phyloP scores from a whole-genome alignment of 2,329 filamentous ascomycete genomes.

The Nannizzia gypsea region DNA sequence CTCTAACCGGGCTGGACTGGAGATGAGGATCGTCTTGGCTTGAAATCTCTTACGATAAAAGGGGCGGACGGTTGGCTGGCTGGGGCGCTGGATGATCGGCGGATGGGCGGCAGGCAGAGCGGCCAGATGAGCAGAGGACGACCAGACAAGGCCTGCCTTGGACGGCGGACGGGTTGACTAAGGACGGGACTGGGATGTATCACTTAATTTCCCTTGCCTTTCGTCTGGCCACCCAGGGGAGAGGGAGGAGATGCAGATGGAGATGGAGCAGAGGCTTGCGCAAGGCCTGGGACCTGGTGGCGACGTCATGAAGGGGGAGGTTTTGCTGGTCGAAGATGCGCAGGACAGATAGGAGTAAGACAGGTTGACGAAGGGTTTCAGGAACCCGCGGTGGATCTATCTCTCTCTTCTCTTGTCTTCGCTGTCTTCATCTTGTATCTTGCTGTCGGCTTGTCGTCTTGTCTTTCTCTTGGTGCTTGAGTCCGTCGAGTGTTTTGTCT shows the following conservation, averaged over 20 bases:
- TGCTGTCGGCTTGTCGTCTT: too few species aligned
- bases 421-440: neutral
- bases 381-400: neutral
- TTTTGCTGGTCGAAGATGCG: too few species aligned
- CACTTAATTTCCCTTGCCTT: slow-evolving; percentile 3
- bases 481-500: neutral
- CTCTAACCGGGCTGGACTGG: too few species aligned
- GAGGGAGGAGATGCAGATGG: neutral
- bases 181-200: neutral
- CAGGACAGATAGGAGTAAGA: neutral
- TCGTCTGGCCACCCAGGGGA: neutral
- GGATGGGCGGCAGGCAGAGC: neutral
- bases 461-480: too few species aligned
- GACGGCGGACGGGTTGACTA: neutral
- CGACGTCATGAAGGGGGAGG: neutral
- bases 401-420: neutral
- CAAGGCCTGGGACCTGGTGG: neutral
- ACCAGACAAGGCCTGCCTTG: neutral
- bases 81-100: neutral
- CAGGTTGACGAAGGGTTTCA: neutral
- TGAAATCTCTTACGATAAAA: too few species aligned
- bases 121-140: neutral
- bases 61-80: neutral
- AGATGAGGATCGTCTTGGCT: too few species aligned
- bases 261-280: neutral